These are phyloP conservation scores for Candida freyschussii DNA, from an alignment of 1,139 yeast genomes.

Conservation along the genomic window DNA sequence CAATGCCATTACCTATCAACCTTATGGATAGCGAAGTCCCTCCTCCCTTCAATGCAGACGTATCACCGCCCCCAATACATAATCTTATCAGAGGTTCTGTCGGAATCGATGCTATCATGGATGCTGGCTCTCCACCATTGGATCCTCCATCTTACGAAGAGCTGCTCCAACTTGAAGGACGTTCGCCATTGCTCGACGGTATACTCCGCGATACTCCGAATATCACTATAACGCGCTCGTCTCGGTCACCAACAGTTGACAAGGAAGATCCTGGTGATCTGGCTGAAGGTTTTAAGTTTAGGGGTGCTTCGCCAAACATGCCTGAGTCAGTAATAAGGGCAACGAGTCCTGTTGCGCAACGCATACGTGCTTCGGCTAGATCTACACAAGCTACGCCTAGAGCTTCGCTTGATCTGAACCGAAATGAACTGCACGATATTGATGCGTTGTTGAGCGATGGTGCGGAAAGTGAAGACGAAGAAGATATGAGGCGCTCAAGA, in stretches of 20 bases:
- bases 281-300: slow-evolving; percentile 31
- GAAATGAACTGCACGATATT: slow-evolving; percentile 8
- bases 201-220: slow-evolving; percentile 17
- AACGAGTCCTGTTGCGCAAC: slow-evolving; percentile 24
- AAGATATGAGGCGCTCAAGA: slow-evolving; percentile 12
- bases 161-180: slow-evolving; percentile 23
- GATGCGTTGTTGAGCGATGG: slow-evolving; percentile 6
- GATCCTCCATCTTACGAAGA: slow-evolving; percentile 35
- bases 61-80: slow-evolving; percentile 27
- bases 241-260: slow-evolving; percentile 21
- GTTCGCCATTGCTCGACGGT: slow-evolving; percentile 9
- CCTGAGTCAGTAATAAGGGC: slow-evolving; percentile 31
- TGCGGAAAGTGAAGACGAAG: slow-evolving; percentile 3
- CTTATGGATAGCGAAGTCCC: slow-evolving; percentile 26
- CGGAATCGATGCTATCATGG: slow-evolving; percentile 26
- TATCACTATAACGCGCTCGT: slow-evolving; percentile 22
- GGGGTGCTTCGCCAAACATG: slow-evolving; percentile 30
- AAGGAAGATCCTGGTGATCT: slow-evolving; percentile 27
- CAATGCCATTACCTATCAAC: slow-evolving; percentile 27
- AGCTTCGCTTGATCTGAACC: slow-evolving; percentile 15
- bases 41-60: slow-evolving; percentile 30
- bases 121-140: slow-evolving; percentile 38
- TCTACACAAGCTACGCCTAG: slow-evolving; percentile 17
- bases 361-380: slow-evolving; percentile 17
- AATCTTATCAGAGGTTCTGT: slow-evolving; percentile 2